Percentiles rank a stretch among this genome's conserved stretches.
phyloP scores from a whole-genome alignment of 2,329 filamentous ascomycete genomes.

The Beauveria caledonica region DNA sequence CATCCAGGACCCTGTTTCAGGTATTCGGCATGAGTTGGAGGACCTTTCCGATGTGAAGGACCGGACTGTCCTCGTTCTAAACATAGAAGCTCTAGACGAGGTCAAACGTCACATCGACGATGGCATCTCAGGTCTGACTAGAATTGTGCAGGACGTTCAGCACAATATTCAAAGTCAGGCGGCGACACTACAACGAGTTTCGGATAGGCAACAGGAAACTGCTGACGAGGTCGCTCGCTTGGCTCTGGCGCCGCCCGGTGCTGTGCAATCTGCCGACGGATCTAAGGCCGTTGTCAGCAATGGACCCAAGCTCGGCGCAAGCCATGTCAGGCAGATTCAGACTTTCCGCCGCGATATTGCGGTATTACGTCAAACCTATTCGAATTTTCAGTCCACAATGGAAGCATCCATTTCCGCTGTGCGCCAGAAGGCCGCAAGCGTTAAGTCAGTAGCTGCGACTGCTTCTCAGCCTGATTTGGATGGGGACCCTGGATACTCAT shows the following conservation, averaged over 20 bases:
- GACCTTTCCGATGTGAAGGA: conserved; percentile 92
- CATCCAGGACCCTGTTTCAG: conserved; percentile 91
- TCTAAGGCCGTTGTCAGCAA: conserved; percentile 24
- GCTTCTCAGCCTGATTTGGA: conserved; percentile 63
- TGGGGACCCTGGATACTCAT: conserved; percentile 71
- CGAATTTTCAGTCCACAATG: conserved; percentile 81
- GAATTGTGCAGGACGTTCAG: conserved; percentile 78
- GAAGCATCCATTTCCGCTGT: conserved; percentile 79
- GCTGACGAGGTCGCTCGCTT: conserved; percentile 73
- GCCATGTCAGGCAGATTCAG: conserved; percentile 70
- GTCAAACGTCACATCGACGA: conserved; percentile 96
- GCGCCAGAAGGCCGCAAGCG: conserved; percentile 68
- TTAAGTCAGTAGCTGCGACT: conserved; percentile 69
- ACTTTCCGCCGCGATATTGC: conserved; percentile 80
- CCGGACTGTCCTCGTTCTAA: conserved; percentile 86
- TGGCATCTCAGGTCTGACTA: conserved; percentile 69
- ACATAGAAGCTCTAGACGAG: conserved; percentile 87
- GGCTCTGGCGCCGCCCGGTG: conserved; percentile 36
- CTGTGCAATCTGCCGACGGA: conserved; percentile 35
- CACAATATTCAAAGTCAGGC: conserved; percentile 78
- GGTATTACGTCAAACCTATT: conserved; percentile 86
- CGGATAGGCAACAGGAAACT: conserved; percentile 82
- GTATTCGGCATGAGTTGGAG: conserved; percentile 93
- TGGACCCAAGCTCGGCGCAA: conserved; percentile 41
- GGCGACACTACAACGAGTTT: conserved; percentile 73